Conservation (phyloP, 371 early-diverging fungal genomes). For the Fennellomyces sp. region DNA sequence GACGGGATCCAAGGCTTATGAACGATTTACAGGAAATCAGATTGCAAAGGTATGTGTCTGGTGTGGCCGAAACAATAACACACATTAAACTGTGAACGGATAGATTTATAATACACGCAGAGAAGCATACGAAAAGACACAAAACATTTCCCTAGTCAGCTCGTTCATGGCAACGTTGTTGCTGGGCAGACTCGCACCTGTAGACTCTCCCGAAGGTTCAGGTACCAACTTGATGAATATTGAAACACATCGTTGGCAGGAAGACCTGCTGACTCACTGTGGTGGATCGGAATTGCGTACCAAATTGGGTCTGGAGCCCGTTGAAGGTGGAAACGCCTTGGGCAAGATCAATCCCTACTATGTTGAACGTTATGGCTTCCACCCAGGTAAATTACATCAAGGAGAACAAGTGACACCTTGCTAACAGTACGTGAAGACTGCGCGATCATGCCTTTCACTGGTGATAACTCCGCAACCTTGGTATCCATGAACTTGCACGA, state of each 20-base stretch:
- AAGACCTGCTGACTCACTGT: slow-evolving; percentile 36
- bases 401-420: too few species aligned
- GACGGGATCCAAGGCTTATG: slow-evolving; percentile 79
- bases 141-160: slow-evolving; percentile 71
- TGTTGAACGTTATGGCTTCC: slow-evolving; percentile 58
- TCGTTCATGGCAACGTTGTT: slow-evolving; percentile 76
- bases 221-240: slow-evolving; percentile 85
- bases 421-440: slow-evolving; percentile 43
- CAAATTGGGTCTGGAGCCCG: slow-evolving; percentile 45
- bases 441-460: slow-evolving; percentile 71
- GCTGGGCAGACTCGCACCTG: slow-evolving; percentile 59
- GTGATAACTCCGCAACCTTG: slow-evolving; percentile 83
- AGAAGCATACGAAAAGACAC: slow-evolving; percentile 43
- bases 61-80: neutral
- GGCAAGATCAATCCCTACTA: slow-evolving; percentile 53
- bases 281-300: slow-evolving; percentile 45
- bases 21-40: slow-evolving; percentile 82
- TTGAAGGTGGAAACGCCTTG: slow-evolving; percentile 35
- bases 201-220: slow-evolving; percentile 80
- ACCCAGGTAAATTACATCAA: slow-evolving; percentile 37
- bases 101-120: slow-evolving; percentile 37
- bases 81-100: neutral
- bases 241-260: slow-evolving; percentile 59
- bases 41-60: slow-evolving; percentile 60
- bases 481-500: slow-evolving; percentile 62